Percentiles rank a stretch among this genome's conserved stretches.
Conservation (phyloP, 176 grass and related monocot species). For the Rhynchospora pubera region DNA sequence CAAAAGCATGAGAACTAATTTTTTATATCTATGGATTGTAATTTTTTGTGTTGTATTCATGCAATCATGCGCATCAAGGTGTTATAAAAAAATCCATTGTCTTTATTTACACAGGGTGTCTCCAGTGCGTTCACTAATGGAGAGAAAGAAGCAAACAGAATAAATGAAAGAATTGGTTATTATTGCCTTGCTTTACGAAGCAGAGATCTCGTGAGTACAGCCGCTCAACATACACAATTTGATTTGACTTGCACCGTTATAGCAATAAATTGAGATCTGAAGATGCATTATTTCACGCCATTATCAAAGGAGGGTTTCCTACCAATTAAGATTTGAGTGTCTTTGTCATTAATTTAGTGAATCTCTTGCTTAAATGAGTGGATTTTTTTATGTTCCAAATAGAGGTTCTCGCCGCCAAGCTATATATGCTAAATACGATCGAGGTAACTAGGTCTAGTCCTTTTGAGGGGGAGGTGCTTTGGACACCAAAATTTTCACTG, state of each 20-base stretch:
- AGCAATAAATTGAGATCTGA: neutral
- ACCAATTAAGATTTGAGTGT: no score
- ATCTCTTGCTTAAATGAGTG: neutral
- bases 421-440: neutral
- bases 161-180: constrained; percentile 16
- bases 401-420: neutral
- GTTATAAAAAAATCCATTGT: no score
- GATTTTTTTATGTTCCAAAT: neutral
- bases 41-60: no score
- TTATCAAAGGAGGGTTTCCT: no score
- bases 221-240: neutral
- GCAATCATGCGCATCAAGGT: no score
- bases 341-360: neutral
- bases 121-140: neutral
- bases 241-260: neutral
- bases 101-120: no score
- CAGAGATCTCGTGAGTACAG: constrained; percentile 1
- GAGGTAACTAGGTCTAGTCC: neutral
- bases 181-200: neutral
- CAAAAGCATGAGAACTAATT: neutral
- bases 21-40: no score
- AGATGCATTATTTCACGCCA: neutral
- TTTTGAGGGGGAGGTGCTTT: neutral
- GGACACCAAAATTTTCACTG: no score
- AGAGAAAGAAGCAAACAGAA: neutral